These are phyloP conservation scores for Rubroshorea leprosula DNA, from an alignment of 345 rosid genomes.

Conservation along the genomic window DNA sequence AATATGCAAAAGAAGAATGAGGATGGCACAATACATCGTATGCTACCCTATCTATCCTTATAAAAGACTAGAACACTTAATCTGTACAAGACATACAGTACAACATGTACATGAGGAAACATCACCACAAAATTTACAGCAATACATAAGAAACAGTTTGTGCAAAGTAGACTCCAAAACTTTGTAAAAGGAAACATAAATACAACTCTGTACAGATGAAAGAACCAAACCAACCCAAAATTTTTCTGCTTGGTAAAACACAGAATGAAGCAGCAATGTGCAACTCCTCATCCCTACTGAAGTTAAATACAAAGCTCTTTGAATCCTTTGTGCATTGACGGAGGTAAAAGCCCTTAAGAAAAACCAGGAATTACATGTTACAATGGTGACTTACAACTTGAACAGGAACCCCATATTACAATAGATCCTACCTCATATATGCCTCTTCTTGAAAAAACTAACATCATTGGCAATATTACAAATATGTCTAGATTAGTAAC, in stretches of 20 bases:
- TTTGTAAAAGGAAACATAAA: too few species aligned
- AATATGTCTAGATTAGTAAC: slow-evolving; percentile 3
- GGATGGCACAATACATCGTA: too few species aligned
- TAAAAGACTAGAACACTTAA: too few species aligned
- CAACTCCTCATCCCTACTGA: slow-evolving; percentile 5
- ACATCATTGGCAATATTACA: slow-evolving; percentile 18
- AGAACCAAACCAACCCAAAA: not conserved
- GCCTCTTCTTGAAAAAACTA: slow-evolving; percentile 15
- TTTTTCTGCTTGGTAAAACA: slow-evolving; percentile 6
- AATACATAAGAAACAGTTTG: too few species aligned
- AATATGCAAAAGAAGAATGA: too few species aligned
- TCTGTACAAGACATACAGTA: too few species aligned
- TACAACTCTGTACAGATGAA: not conserved
- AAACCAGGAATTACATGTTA: slow-evolving; percentile 16
- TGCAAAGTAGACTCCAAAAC: too few species aligned
- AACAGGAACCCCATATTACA: not conserved
- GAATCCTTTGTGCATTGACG: too few species aligned
- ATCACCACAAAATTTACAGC: too few species aligned
- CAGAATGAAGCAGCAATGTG: slow-evolving; percentile 15
- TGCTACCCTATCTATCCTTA: too few species aligned
- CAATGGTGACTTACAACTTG: slow-evolving; percentile 21
- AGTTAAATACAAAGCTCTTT: not conserved
- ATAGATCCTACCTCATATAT: slow-evolving; percentile 3
- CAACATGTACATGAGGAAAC: too few species aligned
- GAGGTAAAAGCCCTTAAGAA: not conserved